Evolutionary conservation across 352 stramenopile species (phyloP), one percentile per base, ranked within the genome.

Genomic region (Phytophthora quininea): DNA sequence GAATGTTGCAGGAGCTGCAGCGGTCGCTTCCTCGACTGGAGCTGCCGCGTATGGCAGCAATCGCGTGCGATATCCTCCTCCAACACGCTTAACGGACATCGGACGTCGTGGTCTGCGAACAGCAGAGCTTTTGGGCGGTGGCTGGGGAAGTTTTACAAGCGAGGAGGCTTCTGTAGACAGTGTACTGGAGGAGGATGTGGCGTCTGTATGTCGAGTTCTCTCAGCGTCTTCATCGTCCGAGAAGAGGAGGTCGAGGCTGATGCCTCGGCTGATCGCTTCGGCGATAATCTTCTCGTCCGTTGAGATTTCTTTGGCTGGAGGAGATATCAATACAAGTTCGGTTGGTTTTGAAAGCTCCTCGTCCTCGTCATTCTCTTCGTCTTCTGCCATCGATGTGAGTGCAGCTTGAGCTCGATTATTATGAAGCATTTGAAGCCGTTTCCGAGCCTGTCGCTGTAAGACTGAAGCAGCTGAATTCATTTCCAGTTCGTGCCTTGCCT

Each of bases 171-270:
- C 43, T 24, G 43, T 11, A 49, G 47, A 12, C 14, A 37, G 29
- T 31, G 31, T n/a, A 15, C 30, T 62, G n/a, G 62, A 64, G 3
- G 57, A 70, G 1, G 64, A 60, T 4, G 54, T 61, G 8, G 58
- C 69, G 27, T 59, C 55, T 1, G 54, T 73, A 4, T 61, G 51
- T 3, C 42, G 48, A 14, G 33, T 37, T 15, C 54, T 62, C 19
- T 64, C 62, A 38, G 9, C 52, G 33, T 67, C 72, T 54, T 77
- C 73, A 53, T 76, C 68, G 31, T 86, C 77, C 2, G 81, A 87
- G 54, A 90, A 87, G 29, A 90, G 67, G 47, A 90, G 58, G 32
- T 90, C 81, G 19, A 90, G 68, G 54, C 81, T 88, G 42, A 87
- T 73, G 12, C 76, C 79, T 64, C 67, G 59, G 27, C 46, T 70